These are phyloP conservation scores for Colletotrichum costaricense DNA, from an alignment of 2,329 filamentous ascomycete genomes.

Conservation along the genomic window DNA sequence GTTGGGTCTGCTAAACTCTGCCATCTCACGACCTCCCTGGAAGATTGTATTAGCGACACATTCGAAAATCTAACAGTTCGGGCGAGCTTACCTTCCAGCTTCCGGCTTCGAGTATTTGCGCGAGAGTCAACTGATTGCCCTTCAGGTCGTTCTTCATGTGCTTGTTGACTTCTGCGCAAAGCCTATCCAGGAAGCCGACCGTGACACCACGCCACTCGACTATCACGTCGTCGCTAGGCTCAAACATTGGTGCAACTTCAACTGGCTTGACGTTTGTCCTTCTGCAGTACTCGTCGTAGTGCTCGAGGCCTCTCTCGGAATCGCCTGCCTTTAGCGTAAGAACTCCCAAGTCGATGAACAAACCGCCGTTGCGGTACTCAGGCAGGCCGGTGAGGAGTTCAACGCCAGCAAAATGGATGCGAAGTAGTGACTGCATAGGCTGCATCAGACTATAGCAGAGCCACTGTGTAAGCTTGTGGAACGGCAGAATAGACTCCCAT, in stretches of 20 bases:
- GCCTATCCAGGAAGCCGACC: slow-evolving; percentile 64
- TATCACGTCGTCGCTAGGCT: slow-evolving; percentile 66
- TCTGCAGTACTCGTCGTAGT: slow-evolving; percentile 73
- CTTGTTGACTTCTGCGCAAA: slow-evolving; percentile 62
- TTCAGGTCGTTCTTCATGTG: slow-evolving; percentile 71
- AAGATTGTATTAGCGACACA: slow-evolving; percentile 27
- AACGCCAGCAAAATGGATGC: slow-evolving; percentile 61
- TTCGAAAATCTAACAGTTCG: neutral
- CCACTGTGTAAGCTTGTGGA: slow-evolving; percentile 78
- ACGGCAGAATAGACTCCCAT: slow-evolving; percentile 75
- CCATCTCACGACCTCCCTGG: slow-evolving; percentile 91
- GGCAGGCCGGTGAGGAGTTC: slow-evolving; percentile 74
- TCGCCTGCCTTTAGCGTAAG: slow-evolving; percentile 61
- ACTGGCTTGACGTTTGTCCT: slow-evolving; percentile 73
- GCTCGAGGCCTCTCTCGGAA: slow-evolving; percentile 53
- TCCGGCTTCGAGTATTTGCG: slow-evolving; percentile 93
- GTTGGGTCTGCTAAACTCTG: slow-evolving; percentile 93
- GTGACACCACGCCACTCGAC: slow-evolving; percentile 72
- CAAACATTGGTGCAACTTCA: slow-evolving; percentile 61
- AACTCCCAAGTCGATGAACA: slow-evolving; percentile 71
- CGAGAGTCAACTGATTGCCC: slow-evolving; percentile 79
- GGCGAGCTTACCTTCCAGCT: slow-evolving; percentile 87
- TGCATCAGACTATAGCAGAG: slow-evolving; percentile 79
- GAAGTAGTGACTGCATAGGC: slow-evolving; percentile 65
- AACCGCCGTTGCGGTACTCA: slow-evolving; percentile 78